A percentile compares a stretch with the other conserved stretches of the same genome.
Conservation (phyloP, 139 green algal genomes). For the Chlorella sp. region DNA sequence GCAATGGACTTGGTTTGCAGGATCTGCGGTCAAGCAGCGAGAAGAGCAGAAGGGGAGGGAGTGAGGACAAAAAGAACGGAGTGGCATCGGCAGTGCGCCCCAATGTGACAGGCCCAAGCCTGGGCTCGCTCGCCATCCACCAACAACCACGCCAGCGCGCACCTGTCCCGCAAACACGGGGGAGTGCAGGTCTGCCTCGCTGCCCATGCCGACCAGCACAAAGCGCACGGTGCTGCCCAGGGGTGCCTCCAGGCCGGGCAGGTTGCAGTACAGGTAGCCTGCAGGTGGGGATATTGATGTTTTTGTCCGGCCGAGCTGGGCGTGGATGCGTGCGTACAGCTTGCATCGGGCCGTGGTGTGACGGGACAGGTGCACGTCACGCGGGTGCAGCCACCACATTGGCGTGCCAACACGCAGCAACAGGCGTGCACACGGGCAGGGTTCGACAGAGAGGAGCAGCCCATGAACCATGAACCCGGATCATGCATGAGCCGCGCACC, state of each 20-base stretch:
- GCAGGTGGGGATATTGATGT: not conserved
- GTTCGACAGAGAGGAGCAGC: too few relatives aligned
- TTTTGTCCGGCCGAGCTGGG: too few relatives aligned
- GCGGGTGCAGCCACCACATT: too few relatives aligned
- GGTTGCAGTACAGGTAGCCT: conserved; percentile 64
- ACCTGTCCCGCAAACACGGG: conserved; percentile 48
- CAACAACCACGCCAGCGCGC: not conserved
- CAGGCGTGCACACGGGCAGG: too few relatives aligned
- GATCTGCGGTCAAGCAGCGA: not conserved
- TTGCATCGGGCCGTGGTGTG: too few relatives aligned
- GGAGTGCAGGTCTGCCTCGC: conserved; percentile 62
- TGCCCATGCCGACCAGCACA: conserved; percentile 52
- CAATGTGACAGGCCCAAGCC: not conserved
- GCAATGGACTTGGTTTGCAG: not conserved
- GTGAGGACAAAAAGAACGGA: not conserved
- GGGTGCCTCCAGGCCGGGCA: conserved; percentile 39
- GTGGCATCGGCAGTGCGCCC: not conserved
- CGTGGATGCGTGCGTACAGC: too few relatives aligned
- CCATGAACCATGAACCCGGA: too few relatives aligned
- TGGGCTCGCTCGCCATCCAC: not conserved
- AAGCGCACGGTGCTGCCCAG: conserved; percentile 34
- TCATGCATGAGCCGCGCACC: not conserved
- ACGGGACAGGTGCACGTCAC: too few relatives aligned
- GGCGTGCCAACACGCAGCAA: too few relatives aligned
- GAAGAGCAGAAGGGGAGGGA: not conserved